A percentile compares a stretch with the other conserved stretches of the same genome.
phyloP scores from a whole-genome alignment of 2,329 filamentous ascomycete genomes.

The Fusarium coffeatum region DNA sequence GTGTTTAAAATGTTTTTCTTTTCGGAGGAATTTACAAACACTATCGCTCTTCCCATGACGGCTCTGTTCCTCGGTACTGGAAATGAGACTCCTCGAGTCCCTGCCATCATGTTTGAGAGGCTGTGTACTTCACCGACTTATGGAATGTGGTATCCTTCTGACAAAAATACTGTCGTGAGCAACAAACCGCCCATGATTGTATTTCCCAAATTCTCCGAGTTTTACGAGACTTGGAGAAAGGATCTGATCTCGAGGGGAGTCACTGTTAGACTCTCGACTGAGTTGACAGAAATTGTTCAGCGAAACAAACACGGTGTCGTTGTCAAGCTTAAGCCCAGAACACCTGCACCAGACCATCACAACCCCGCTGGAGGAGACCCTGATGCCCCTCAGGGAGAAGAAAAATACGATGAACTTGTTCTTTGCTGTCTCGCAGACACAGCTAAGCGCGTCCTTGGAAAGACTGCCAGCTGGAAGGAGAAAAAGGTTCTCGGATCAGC shows the following conservation, averaged over 20 bases:
- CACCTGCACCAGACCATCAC: slow-evolving; percentile 22
- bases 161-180: slow-evolving; percentile 17
- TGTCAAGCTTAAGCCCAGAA: slow-evolving; percentile 21
- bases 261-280: slow-evolving; percentile 8
- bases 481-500: slow-evolving; percentile 27
- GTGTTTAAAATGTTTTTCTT: slow-evolving; percentile 27
- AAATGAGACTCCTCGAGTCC: slow-evolving; percentile 25
- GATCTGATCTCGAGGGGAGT: slow-evolving; percentile 27
- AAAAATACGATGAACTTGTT: slow-evolving; percentile 26
- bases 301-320: slow-evolving; percentile 20
- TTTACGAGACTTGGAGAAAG: slow-evolving; percentile 18
- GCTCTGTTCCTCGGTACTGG: slow-evolving; percentile 27
- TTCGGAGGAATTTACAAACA: slow-evolving; percentile 32
- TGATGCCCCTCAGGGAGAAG: slow-evolving; percentile 17
- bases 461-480: slow-evolving; percentile 29
- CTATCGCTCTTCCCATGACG: slow-evolving; percentile 26
- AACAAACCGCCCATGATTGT: slow-evolving; percentile 34
- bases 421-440: slow-evolving; percentile 32
- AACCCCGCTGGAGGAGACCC: slow-evolving; percentile 29
- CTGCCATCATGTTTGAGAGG: slow-evolving; percentile 29
- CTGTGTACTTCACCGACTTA: slow-evolving; percentile 25
- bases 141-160: slow-evolving; percentile 34
- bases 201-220: slow-evolving; percentile 30
- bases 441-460: slow-evolving; percentile 23
- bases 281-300: slow-evolving; percentile 28